Conservation (phyloP, 1,139 yeast genomes). For the Pichia sp. region DNA sequence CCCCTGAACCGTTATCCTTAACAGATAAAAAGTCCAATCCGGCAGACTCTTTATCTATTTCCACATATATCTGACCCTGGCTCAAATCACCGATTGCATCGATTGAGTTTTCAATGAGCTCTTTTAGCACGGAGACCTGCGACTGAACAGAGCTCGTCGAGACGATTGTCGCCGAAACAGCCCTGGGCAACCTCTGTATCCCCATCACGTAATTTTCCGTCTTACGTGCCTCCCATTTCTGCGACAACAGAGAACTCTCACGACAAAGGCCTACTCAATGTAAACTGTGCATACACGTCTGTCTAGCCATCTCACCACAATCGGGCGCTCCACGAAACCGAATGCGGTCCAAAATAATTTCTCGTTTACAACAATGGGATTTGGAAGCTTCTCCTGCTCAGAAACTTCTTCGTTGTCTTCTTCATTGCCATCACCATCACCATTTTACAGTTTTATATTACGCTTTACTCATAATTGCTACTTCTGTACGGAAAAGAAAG, state of each 20-base stretch:
- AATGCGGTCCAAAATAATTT: too few relatives aligned
- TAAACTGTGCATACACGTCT: too few relatives aligned
- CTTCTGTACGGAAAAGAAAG: neutral
- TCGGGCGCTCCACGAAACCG: too few relatives aligned
- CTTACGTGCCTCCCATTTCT: neutral
- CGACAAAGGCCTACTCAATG: neutral
- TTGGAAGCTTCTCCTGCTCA: too few relatives aligned
- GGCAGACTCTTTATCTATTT: conserved; percentile 56
- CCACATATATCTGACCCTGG: conserved; percentile 51
- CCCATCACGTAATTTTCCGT: conserved; percentile 19
- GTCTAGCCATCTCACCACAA: too few relatives aligned
- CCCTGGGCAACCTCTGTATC: conserved; percentile 24
- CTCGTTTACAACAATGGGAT: too few relatives aligned
- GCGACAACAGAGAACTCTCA: too few relatives aligned
- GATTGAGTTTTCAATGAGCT: conserved; percentile 72
- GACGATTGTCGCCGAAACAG: conserved; percentile 22
- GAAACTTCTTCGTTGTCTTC: too few relatives aligned
- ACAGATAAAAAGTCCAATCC: conserved; percentile 62
- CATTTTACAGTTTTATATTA: too few relatives aligned
- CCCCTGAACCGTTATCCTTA: conserved; percentile 77
- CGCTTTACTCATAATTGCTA: neutral
- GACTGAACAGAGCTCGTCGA: conserved; percentile 29
- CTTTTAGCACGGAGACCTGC: conserved; percentile 55
- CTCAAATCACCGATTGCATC: conserved; percentile 48
- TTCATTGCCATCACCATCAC: too few relatives aligned